Base-by-base conservation (phyloP, 2,329 filamentous ascomycete species). In the Drechslerella coelobrocha region DNA sequence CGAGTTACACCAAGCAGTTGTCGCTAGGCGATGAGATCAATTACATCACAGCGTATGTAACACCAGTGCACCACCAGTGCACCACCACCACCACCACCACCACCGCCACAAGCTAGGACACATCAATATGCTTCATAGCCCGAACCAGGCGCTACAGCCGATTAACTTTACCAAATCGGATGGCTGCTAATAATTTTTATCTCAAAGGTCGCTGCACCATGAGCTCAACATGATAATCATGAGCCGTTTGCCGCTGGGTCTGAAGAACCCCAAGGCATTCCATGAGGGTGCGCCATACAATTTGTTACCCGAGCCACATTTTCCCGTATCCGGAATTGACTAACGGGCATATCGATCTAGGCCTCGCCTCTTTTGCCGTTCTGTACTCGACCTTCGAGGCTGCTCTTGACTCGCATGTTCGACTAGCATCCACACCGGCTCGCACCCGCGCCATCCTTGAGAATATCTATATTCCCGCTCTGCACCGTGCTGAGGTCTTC, bases 221-320 rank as follows among this genome's bases (percentile, higher is more conserved):
- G 65, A 69, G 27, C 53, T 69, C 19, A 69, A 69, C 39, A 69
- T 69, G 65, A 69, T 69, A 19, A 69, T 69, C 59, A 69, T 69
- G 65, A 69, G 65, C 52, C 65, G 65, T 9, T 47, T 69, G 65
- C 57, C 57, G 45, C 47, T 69, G 29, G 65, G 65, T n/a, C 57
- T 69, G 57, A 69, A 69, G 57, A 62, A 69, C 24, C 57, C 65
- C 37, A 69, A 62, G 48, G 57, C 65, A n/a, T 69, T 69, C 39
- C 65, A 69, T 24, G 65, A 69, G 34, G 65, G 65, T 69, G 51
- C 2, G 5, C n/a, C 24, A 52, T 5, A 31, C 43, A 17, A n/a
- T 10, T 34, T 26, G 26, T 2, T 14, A 37, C 2, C 23, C 31
- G 31, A 29, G 6, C 4, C 12, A 39, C 34, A 14, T n/a, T 10